Evolutionary conservation across 2,329 filamentous ascomycete species (phyloP).

Genomic region (Clonostachys sp.): DNA sequence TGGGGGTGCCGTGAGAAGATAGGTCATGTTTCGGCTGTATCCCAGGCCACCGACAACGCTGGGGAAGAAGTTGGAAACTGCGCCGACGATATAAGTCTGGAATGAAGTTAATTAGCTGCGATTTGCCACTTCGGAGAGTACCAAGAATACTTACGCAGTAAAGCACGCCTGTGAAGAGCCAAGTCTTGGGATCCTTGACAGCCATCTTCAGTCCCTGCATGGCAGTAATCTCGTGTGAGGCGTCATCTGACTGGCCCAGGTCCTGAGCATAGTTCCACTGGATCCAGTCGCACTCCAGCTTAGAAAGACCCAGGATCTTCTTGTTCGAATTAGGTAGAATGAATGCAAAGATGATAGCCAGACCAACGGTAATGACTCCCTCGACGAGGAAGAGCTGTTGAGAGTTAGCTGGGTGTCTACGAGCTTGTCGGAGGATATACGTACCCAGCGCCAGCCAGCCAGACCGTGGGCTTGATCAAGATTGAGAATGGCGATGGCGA

Average conservation of each 20-base stretch:
- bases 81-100: constrained; percentile 3
- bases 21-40: constrained; percentile 7
- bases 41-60: constrained; percentile 16
- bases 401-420: not conserved
- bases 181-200: constrained; percentile 24
- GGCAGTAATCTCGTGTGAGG: constrained; percentile 7
- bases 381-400: constrained; percentile 6
- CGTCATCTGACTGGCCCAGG: not conserved
- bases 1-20: constrained; percentile 11
- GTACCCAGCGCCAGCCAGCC: constrained; percentile 48
- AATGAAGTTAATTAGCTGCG: not conserved
- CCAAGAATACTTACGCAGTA: constrained; percentile 9
- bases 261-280: constrained; percentile 6
- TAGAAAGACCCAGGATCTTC: constrained; percentile 6
- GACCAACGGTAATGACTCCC: constrained; percentile 7
- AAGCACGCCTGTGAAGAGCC: constrained; percentile 24
- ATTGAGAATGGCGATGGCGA: constrained; percentile 40
- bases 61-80: constrained; percentile 13
- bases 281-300: constrained; percentile 8
- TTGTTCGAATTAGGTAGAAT: constrained; percentile 10
- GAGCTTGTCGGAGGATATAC: too few relatives aligned
- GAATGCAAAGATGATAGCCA: constrained; percentile 5
- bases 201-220: constrained; percentile 15
- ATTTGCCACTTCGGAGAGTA: too few relatives aligned
- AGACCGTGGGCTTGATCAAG: constrained; percentile 38